Base-by-base conservation (phyloP, 1,284 basidiomycete genomes). In the Ustilago esculenta region DNA sequence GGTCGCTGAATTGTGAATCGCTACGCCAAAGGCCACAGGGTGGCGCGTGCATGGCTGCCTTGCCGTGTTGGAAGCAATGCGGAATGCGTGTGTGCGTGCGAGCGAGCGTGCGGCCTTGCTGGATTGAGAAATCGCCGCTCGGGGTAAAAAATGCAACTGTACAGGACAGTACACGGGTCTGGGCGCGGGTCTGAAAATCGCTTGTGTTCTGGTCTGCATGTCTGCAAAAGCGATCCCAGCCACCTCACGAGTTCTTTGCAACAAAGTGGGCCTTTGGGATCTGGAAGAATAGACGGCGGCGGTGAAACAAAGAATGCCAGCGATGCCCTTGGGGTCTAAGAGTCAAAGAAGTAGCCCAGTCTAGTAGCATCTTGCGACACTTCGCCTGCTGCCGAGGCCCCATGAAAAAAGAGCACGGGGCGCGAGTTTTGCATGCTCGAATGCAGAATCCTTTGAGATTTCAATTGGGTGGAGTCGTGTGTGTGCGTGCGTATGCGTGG, bases 1-100 rank as follows among this genome's bases (percentile, higher is more conserved):
- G 35, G 23, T 40, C 25, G 49, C 23, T 29, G 11, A 44, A 32
- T 36, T 39, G 41, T 37, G 23, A 44, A 43, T 25, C 10, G 53
- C 44, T 55, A 47, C 53, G 45, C 40, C 50, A n/a, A 12, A 4
- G 11, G 30, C n/a, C 21, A 9, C 10, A 39, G 14, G 35, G 25
- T 50, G 48, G 48, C 39, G 48, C 48, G 48, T 50, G 48, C 47
- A 49, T n/a, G n/a, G n/a, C n/a, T n/a, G n/a, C n/a, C n/a, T n/a
- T n/a, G n/a, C n/a, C n/a, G 36, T 9, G 6, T 40, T 27, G 7
- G n/a, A 20, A n/a, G 23, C 35, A 33, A 41, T 41, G 29, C 41
- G 41, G 23, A 27, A 20, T 45, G 34, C 50, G 50, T 53, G 54
- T 33, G 20, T 49, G 54, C 40, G 27, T 29, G 27, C 27, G 27